Base-by-base conservation (phyloP, 768 basidiomycete genomes). In the Neoboletus brunneissimus region DNA sequence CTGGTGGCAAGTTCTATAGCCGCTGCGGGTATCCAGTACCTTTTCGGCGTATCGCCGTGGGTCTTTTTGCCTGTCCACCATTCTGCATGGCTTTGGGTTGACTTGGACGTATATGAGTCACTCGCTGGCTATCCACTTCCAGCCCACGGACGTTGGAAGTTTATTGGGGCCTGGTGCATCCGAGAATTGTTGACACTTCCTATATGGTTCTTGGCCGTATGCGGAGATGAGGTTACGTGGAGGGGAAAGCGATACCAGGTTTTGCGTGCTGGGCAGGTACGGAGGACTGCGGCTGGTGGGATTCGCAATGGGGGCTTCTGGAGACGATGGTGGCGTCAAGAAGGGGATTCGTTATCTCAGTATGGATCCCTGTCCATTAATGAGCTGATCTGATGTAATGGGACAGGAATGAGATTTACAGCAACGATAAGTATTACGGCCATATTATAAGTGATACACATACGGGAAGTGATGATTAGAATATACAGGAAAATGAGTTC, bases 101-200 rank as follows among this genome's bases (percentile, higher is more conserved):
- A 99, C 74, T 72, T 94, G 55, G 85, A 89, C 65, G 88, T 97
- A 12, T 89, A 88, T 69, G 76, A 81, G 22, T 87, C 91, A 11
- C 79, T 98, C 53, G 82, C 86, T 34, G 84, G 87, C 29, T 79
- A 86, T 69, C 76, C 84, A 48, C 67, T 89, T 44, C 81, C 81
- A 2, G 64, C 73, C 40, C 67, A 75, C 34, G 76, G 76, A 47
- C 75, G 77, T 13, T 78, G 77, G 73, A 65, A 75, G 49, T 98
- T 97, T 71, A 62, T 93, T 42, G 65, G 76, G 31, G 91, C 93
- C 8, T 99, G 94, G 93, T 69, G 77, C 18, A 74, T 80, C 20
- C 81, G 97, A 54, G 97, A 99, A 73, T 13, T 87, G 40, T 70
- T 95, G 56, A 87, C 96, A 5, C 75, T 98, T 22, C 97, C 97